Evolutionary conservation across 148 eudicot genomes (phyloP), one percentile per base, ranked within the genome.

Genomic region (Dysphania ambrosioides): DNA sequence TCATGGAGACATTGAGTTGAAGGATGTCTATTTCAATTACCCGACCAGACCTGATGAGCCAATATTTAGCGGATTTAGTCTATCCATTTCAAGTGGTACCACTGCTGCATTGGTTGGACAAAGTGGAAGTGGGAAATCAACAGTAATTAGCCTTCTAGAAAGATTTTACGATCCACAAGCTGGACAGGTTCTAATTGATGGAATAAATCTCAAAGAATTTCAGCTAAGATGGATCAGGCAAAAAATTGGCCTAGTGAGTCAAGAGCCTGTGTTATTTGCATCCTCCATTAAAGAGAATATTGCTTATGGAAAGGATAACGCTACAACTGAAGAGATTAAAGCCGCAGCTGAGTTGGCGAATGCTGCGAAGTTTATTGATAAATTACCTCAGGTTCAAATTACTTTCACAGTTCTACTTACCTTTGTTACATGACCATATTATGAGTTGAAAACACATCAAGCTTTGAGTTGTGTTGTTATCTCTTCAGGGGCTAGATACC

Each of bases 71-170:
- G 87, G 87, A 23, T 82, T 89, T 44, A 87, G 82, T 18, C 83
- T 89, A 32, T 80, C 69, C 18, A 84, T 89, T 34, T 64, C 89
- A 3, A 77, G 85, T 77, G 93, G 93, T 68, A 81, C 85, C 27
- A 87, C 93, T 38, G 77, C 83, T 32, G 93, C 93, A 58, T 82
- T 89, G 73, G 93, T 89, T 69, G 90, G 93, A 31, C 83, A 87
- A 70, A 89, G 93, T 47, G 93, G 93, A 34, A 89, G 93, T 38
- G 90, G 90, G 6, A 89, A 89, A 78, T 89, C 93, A 1, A 87
- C 93, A 49, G 90, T 87, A 1, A 85, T 87, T 27, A 85, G 90
- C 75, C 76, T 89, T 31, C 75, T 89, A 47, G 90, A 89, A 85
- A 83, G 93, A 78, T 89, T 89, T 55, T 89, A 89, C 23, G 93